Evolutionary conservation across 2,329 filamentous ascomycete species (phyloP), one percentile per base, ranked within the genome.

Genomic region (Ophiostoma quercus): DNA sequence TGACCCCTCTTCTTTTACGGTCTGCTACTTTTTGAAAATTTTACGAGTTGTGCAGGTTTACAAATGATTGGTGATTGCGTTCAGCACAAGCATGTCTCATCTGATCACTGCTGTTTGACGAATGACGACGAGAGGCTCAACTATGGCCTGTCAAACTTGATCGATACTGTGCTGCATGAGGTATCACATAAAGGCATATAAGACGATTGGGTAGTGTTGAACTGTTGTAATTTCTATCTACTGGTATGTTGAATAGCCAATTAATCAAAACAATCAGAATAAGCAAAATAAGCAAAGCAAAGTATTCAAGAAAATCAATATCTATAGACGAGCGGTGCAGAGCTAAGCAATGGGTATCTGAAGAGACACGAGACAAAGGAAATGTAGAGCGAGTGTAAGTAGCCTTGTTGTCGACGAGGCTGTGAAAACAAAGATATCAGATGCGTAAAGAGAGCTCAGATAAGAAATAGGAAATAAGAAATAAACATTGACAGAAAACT

Each of bases 301-400:
- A 7, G 8, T 1, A 25, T 57, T n/a, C 25, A 57, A 57, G 5
- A 1, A 51, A 51, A 9, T 22, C 47, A 51, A 51, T 19, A 57
- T 57, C 19, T 57, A 57, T 57, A 22, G 22, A 57, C n/a, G 51
- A 57, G 51, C 51, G 25, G 4, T 57, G 51, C 16, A 29, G 25
- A 9, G 8, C 8, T 12, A 25, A 57, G 12, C 22, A 57, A 57
- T 12, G 51, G 51, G 51, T 57, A 57, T 57, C 51, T 22, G 51
- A 25, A 57, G 51, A 57, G 51, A 57, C 51, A 14, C 19, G 29
- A 47, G 65, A 51, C 66, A 47, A 67, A 67, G 41, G 66, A 47
- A 37, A 47, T 22, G 41, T 47, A 47, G 14, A 54, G 12, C 39
- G 39, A 47, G 39, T 14, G 29, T 12, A 51, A 5, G 51, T 57